phyloP scores from a whole-genome alignment of 176 grass and related monocot species.

The Pontederia crassipes region DNA sequence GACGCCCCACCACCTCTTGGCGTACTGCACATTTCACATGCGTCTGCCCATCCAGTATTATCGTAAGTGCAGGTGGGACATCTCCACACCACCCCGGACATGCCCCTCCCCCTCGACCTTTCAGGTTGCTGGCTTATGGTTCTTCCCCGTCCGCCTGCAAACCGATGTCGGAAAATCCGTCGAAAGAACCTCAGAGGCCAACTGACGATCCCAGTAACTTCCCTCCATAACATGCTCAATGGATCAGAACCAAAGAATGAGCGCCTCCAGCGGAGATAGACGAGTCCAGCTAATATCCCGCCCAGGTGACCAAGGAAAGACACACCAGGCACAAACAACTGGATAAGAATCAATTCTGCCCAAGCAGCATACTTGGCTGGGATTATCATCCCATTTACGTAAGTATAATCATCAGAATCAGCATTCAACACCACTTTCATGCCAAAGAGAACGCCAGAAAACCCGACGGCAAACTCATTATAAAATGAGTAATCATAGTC shows the following conservation, averaged over 20 bases:
- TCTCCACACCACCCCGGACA: constrained; percentile 36
- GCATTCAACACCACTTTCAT: constrained; percentile 90
- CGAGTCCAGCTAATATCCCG: constrained; percentile 74
- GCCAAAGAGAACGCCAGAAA: constrained; percentile 83
- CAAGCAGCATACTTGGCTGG: constrained; percentile 74
- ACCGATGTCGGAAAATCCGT: constrained; percentile 2
- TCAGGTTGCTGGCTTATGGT: constrained; percentile 20
- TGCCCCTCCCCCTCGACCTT: not conserved
- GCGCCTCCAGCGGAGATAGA: constrained; percentile 52
- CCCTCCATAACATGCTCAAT: constrained; percentile 32
- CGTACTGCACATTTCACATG: constrained; percentile 89
- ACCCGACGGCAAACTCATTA: constrained; percentile 53
- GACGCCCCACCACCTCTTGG: not conserved
- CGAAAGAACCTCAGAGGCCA: constrained; percentile 63
- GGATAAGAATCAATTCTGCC: constrained; percentile 90
- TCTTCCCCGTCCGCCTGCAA: constrained; percentile 29
- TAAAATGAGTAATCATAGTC: constrained; percentile 48
- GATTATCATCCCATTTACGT: constrained; percentile 61
- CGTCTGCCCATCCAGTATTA: constrained; percentile 41
- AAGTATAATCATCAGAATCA: constrained; percentile 37
- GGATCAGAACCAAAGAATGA: constrained; percentile 33
- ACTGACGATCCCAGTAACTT: constrained; percentile 34
- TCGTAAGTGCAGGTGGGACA: constrained; percentile 78
- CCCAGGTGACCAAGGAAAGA: constrained; percentile 79
- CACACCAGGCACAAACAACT: constrained; percentile 67